Evolutionary conservation across 1,284 basidiomycete species (phyloP), one percentile per base, ranked within the genome.

Genomic region (Ceraceosorus bombacis): DNA sequence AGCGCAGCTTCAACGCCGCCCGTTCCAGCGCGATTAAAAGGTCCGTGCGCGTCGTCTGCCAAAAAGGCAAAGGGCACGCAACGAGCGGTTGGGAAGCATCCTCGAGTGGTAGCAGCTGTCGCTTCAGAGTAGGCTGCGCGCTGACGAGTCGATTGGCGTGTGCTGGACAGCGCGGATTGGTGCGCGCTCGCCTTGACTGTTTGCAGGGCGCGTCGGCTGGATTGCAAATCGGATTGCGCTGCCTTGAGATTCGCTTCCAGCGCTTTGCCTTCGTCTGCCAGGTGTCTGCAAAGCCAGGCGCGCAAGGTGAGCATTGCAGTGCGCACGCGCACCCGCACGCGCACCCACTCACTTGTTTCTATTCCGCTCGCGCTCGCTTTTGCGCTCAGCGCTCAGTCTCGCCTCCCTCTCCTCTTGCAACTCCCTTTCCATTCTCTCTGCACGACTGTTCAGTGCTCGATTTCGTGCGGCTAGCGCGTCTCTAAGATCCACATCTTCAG

Each of bases 401-500:
- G 58, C 62, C 15, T 68, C 69, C 8, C 46, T 15, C 43, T 69
- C 66, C 37, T 71, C 66, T 17, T 58, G 59, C 9, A 65, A 59
- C 37, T 68, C 67, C 4, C 66, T 55, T 12, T 65, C 64, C 5
- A 62, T 56, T 15, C 70, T 52, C 48, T 71, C 68, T 50, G 70
- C 15, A 1, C 61, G 64, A 12, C 61, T 61, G 6, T 57, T 61
- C 5, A 69, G 61, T 1, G 59, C 61, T 27, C 68, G 63, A 17
- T 60, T 69, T 49, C 65, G 61, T 43, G 66, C 67, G 37, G 64
- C 62, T 15, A 71, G 58, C n/a, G 63, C 62, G 9, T 67, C 69
- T 38, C 70, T 61, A 6, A 71, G 60, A 43, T 70, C 66, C 41
- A 68, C 61, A 38, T 71, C 70, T 15, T 71, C 58, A 46, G 70